Base-by-base conservation (phyloP, 2,329 filamentous ascomycete species). In the Trichoderma sp. region DNA sequence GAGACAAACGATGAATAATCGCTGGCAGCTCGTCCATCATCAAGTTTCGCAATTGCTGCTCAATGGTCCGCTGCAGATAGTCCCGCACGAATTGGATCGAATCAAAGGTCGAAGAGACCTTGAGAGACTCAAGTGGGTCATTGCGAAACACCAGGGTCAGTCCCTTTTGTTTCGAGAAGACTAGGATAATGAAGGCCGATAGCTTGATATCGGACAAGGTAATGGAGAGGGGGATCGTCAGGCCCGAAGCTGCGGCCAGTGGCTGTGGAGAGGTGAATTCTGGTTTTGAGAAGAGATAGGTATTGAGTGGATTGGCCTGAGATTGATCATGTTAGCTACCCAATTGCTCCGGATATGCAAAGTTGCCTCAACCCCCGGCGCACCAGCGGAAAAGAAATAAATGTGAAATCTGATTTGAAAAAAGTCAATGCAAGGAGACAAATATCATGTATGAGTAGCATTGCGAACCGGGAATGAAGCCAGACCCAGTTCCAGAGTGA, bases 1-100 rank as follows among this genome's bases (percentile, higher is more conserved):
- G 84, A 0, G 95, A 98, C 23, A 99, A 84, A 66, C 94, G 90
- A 81, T 99, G 96, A 73, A 99, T 97, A 72, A 98, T 98, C 63
- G 95, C 95, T 0, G 96, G 96, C 28, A 99, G 84, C 80, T 99
- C 96, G 74, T 99, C 95, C 94, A 98, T 98, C 86, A 99, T 97
- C 75, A 99, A 80, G 69, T 95, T 94, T 34, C 96, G 91, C 73
- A 99, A 84, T 81, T 98, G 96, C 66, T 90, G 92, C 82, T 99
- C 96, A 77, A 99, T 99, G 73, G 95, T 97, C 80, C 93, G 92
- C 79, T 99, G 96, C 71, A 99, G 85, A 81, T 98, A 98, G 81
- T 99, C 95, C 76, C 96, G 92, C 74, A 99, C 96, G 79, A 99
- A 99, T 58, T 96, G 95, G 78, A 99, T 99, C 13, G 95, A 97